Conservation (phyloP, 345 rosid species). For the Durio zibethinus region DNA sequence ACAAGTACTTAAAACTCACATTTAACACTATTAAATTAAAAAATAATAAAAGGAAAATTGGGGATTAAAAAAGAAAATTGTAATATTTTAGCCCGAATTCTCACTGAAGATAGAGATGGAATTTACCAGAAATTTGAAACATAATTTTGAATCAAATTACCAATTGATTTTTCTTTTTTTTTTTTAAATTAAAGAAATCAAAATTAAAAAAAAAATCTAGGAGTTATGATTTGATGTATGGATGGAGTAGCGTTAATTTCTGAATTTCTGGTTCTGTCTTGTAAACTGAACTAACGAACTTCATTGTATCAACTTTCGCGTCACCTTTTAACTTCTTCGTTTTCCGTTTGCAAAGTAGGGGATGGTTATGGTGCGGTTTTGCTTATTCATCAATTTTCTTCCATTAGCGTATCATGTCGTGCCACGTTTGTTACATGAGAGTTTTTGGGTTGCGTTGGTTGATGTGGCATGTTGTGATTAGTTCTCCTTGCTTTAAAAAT, state of each 20-base stretch:
- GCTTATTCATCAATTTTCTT: not conserved
- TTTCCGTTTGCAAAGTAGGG: not conserved
- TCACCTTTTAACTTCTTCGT: constrained; percentile 21
- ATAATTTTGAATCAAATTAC: not conserved
- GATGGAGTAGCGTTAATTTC: constrained; percentile 39
- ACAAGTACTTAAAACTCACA: not conserved
- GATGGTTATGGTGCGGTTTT: not conserved
- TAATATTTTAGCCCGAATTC: constrained; percentile 12
- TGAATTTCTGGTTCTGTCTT: constrained; percentile 27
- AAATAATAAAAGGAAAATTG: not conserved
- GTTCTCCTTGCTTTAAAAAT: not conserved
- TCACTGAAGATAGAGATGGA: not conserved
- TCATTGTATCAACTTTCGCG: constrained; percentile 37
- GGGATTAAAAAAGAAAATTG: not conserved
- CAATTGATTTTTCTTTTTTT: constrained; percentile 7
- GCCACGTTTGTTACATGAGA: not conserved
- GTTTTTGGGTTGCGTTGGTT: not conserved
- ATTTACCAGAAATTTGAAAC: constrained; percentile 6
- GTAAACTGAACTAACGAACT: constrained; percentile 28
- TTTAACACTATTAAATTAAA: not conserved
- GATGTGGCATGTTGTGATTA: not conserved
- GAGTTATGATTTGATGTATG: constrained; percentile 11
- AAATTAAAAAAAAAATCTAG: not conserved
- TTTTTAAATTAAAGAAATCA: not conserved
- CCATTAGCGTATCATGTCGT: not conserved